Evolutionary conservation across 1,139 yeast genomes (phyloP), one percentile per base, ranked within the genome.

Genomic region (Yamadazyma membranifaciens): DNA sequence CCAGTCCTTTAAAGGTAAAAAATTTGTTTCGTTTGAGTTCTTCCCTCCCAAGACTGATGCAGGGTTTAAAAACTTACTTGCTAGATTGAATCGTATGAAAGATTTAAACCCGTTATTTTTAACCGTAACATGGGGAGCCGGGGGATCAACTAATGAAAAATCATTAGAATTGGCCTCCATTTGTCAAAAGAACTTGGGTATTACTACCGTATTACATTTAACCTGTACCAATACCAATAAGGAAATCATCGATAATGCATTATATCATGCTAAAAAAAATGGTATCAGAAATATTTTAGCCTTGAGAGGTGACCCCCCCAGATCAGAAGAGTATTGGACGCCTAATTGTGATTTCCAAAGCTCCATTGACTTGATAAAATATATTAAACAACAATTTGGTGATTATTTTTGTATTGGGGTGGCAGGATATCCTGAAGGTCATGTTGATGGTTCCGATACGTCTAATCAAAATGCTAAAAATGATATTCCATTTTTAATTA

Each of bases 121-220:
- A 40, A 87, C 96, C 2, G 85, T 94, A 9, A 94, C 99, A 0
- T 92, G 98, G 98, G 98, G 98, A 24, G 98, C 98, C 7, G 98
- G 98, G 31, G 98, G 98, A 2, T 82, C 95, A 3, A 89, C 98
- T 4, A 81, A 94, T 40, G 84, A 80, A 42, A 89, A 88, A 64
- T 86, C 97, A 0, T 65, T 92, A 45, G 94, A 87, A 38, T 69
- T 92, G 44, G 96, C 97, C 0, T 70, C 80, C 14, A 75, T 87
- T 2, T 85, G 95, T 54, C 88, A 85, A 54, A 70, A 77, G 38
- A 87, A 83, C 40, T 70, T 89, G 43, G 87, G 87, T 2, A 67
- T 91, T 22, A 87, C 96, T 10, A 88, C 96, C 0, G 91, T 96
- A 47, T 76, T 94, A 65, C 99, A 92, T 62, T 71, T 92, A 62